phyloP scores from a whole-genome alignment of 148 eudicot species.

The Rhododendron henanense region DNA sequence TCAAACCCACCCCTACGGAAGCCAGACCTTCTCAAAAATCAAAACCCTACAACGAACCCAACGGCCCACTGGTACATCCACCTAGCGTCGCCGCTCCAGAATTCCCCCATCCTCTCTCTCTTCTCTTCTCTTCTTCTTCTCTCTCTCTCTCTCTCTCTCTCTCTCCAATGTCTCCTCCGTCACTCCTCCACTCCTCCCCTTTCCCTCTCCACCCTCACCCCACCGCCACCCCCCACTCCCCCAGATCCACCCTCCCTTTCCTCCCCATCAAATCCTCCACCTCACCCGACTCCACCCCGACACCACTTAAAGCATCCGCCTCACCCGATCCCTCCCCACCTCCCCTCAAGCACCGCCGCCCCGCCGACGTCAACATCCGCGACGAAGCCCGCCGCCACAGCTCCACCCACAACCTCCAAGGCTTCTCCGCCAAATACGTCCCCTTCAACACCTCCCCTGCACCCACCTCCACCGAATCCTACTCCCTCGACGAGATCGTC shows the following conservation, averaged over 20 bases:
- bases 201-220: constrained; percentile 13
- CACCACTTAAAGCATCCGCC: constrained; percentile 22
- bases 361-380: constrained; percentile 32
- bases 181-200: not conserved
- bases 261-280: constrained; percentile 8
- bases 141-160: constrained; percentile 1
- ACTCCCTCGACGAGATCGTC: constrained; percentile 94
- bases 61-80: not conserved
- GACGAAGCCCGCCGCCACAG: constrained; percentile 40
- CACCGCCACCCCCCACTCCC: not conserved
- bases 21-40: not conserved
- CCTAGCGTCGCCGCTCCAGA: not conserved
- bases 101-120: not conserved
- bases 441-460: constrained; percentile 67
- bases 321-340: constrained; percentile 4
- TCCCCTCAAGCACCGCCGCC: constrained; percentile 38
- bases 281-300: not conserved
- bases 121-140: not conserved
- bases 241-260: constrained; percentile 14
- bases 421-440: constrained; percentile 79
- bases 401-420: too few species aligned
- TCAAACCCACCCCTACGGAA: too few species aligned
- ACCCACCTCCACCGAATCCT: constrained; percentile 50
- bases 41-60: not conserved
- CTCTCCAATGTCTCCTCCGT: not conserved